Evolutionary conservation across 495 filamentous ascomycete genomes (phyloP).

Genomic region (Penicillium coffeae): DNA sequence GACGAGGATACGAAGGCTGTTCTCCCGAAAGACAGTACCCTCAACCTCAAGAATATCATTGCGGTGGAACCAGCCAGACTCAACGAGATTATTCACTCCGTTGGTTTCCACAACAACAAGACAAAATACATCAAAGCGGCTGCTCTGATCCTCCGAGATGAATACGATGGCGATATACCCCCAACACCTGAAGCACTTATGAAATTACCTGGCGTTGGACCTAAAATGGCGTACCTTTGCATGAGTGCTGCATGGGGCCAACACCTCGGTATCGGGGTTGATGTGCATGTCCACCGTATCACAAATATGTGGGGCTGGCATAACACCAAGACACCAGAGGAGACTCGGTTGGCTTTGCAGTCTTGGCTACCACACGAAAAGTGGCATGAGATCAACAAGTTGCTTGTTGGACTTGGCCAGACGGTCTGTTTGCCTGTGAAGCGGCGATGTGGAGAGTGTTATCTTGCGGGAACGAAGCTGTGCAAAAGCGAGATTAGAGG

Average conservation of each 20-base stretch:
- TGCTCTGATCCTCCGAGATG: conserved; percentile 67
- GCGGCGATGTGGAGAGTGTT: conserved; percentile 77
- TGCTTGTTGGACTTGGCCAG: conserved; percentile 90
- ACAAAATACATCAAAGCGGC: conserved; percentile 82
- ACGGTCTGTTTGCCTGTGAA: conserved; percentile 80
- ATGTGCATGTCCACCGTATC: conserved; percentile 78
- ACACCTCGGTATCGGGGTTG: conserved; percentile 61
- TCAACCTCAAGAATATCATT: conserved; percentile 78
- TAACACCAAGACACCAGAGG: conserved; percentile 78
- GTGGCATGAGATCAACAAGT: conserved; percentile 93
- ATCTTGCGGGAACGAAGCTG: conserved; percentile 65
- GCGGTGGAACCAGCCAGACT: conserved; percentile 63
- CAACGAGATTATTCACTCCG: conserved; percentile 74
- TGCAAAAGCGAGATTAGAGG: conserved; percentile 64
- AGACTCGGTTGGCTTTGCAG: conserved; percentile 74
- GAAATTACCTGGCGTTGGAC: conserved; percentile 84
- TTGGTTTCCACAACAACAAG: conserved; percentile 97
- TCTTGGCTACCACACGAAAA: conserved; percentile 79
- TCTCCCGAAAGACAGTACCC: conserved; percentile 44
- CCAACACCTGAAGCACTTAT: conserved; percentile 72
- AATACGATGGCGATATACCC: conserved; percentile 75
- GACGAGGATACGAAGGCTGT: conserved; percentile 20
- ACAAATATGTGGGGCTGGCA: conserved; percentile 97
- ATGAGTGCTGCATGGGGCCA: conserved; percentile 67
- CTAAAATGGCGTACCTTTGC: conserved; percentile 96